phyloP scores from a whole-genome alignment of 257 asterid species.

The Solanum okadae region DNA sequence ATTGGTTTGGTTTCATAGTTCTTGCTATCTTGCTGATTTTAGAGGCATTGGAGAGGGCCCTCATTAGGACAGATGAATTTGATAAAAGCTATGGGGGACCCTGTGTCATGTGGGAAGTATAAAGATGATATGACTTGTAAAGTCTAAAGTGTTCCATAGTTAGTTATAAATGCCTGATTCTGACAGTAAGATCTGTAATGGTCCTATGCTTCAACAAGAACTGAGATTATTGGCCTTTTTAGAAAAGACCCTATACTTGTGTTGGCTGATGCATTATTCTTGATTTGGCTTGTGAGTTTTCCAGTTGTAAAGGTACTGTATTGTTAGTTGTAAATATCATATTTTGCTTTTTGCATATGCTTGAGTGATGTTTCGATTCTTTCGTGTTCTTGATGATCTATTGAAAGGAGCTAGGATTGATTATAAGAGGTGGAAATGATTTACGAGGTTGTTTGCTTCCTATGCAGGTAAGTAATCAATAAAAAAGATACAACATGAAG shows the following conservation, averaged over 20 bases:
- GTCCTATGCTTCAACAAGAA: slow-evolving; percentile 11
- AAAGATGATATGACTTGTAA: neutral
- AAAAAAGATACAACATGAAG: slow-evolving; percentile 48
- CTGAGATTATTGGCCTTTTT: neutral
- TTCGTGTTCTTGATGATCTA: neutral
- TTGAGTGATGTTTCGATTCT: neutral
- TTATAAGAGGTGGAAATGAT: neutral
- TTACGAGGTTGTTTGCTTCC: neutral
- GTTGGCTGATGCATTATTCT: neutral
- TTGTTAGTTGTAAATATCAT: neutral
- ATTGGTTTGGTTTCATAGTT: neutral
- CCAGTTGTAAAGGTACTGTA: neutral
- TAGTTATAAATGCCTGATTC: neutral
- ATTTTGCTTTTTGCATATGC: neutral
- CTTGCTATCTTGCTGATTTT: neutral
- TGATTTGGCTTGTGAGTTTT: neutral
- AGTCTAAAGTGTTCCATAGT: neutral
- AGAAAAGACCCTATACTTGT: neutral
- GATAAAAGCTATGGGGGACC: slow-evolving; percentile 6
- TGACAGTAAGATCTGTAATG: slow-evolving; percentile 31
- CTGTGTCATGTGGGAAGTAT: slow-evolving; percentile 14
- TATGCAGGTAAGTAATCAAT: slow-evolving; percentile 30
- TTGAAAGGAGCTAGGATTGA: neutral
- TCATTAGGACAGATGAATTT: slow-evolving; percentile 17
- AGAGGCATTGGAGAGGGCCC: slow-evolving; percentile 28